Conservation (phyloP, 2,329 filamentous ascomycete species). For the Neonectria sp. region DNA sequence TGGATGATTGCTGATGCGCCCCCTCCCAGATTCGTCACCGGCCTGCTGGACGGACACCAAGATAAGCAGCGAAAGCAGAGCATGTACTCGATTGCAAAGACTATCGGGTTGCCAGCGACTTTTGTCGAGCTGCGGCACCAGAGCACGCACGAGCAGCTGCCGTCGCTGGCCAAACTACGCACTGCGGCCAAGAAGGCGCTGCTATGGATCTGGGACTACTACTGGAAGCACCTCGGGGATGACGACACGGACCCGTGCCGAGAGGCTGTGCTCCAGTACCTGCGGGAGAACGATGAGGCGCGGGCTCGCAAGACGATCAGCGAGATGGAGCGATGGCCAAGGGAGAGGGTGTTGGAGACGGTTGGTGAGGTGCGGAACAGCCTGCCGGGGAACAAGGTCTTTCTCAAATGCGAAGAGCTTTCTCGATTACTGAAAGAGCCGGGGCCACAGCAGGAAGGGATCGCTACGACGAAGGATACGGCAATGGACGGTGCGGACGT, state of each 20-base stretch:
- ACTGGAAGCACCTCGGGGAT: conserved; percentile 75
- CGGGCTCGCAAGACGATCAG: conserved; percentile 44
- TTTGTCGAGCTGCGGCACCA: conserved; percentile 94
- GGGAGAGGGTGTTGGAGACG: conserved; percentile 53
- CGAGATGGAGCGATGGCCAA: conserved; percentile 55
- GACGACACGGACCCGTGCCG: conserved; percentile 50
- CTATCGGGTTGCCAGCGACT: conserved; percentile 78
- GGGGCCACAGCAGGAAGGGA: conserved; percentile 27
- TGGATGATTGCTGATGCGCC: conserved; percentile 2
- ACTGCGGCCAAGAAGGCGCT: conserved; percentile 79
- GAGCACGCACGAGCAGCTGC: conserved; percentile 90
- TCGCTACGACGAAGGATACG: conserved; percentile 9
- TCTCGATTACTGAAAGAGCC: conserved; percentile 54
- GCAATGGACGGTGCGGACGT: conserved; percentile 28
- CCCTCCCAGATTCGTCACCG: conserved; percentile 79
- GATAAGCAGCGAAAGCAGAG: conserved; percentile 76
- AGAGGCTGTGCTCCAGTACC: conserved; percentile 56
- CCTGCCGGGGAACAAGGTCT: conserved; percentile 59
- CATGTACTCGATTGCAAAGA: conserved; percentile 81
- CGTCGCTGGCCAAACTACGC: conserved; percentile 80
- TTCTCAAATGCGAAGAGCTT: conserved; percentile 62
- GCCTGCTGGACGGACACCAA: conserved; percentile 82
- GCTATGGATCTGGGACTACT: conserved; percentile 90
- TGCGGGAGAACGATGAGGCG: conserved; percentile 53
- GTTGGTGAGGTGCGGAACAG: conserved; percentile 58